These are phyloP conservation scores for Sporothrix dimorphospora DNA, from an alignment of 2,329 filamentous ascomycete species.

Conservation along the genomic window DNA sequence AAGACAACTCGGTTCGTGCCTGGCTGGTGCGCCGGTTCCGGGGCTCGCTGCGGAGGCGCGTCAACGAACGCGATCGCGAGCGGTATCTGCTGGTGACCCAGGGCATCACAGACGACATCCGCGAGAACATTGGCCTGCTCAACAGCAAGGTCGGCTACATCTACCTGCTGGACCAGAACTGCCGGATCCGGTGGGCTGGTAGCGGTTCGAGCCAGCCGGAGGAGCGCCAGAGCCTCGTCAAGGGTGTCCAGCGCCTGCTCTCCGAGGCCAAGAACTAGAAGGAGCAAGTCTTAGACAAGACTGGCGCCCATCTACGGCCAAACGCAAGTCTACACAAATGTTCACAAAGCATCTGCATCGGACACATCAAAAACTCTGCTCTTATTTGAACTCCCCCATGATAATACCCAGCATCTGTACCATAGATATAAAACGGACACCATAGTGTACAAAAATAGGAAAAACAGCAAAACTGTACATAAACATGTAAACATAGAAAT, in stretches of 20 bases:
- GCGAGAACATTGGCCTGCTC: conserved; percentile 68
- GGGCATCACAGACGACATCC: conserved; percentile 63
- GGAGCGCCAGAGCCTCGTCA: conserved; percentile 69
- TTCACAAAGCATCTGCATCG: background rate
- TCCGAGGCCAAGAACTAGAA: conserved; percentile 34
- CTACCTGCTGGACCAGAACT: conserved; percentile 85
- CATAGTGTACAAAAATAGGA: conserved; percentile 15
- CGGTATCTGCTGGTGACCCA: conserved; percentile 64
- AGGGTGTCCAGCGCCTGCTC: conserved; percentile 64
- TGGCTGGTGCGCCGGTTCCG: conserved; percentile 62
- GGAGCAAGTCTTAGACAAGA: background rate
- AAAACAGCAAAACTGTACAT: background rate
- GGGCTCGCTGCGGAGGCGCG: conserved; percentile 53
- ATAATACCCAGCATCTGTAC: conserved; percentile 20
- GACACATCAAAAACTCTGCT: conserved; percentile 7
- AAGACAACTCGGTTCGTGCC: conserved; percentile 74
- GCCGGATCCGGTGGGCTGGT: conserved; percentile 91
- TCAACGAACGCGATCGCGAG: conserved; percentile 58
- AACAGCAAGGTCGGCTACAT: conserved; percentile 94
- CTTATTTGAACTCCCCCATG: background rate
- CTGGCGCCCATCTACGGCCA: no score
- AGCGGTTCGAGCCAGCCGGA: conserved; percentile 69
- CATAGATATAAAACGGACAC: background rate
- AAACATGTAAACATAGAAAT: background rate
- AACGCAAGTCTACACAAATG: background rate